Base-by-base conservation (phyloP, 345 rosid genomes). In the Gossypium mustelinum region DNA sequence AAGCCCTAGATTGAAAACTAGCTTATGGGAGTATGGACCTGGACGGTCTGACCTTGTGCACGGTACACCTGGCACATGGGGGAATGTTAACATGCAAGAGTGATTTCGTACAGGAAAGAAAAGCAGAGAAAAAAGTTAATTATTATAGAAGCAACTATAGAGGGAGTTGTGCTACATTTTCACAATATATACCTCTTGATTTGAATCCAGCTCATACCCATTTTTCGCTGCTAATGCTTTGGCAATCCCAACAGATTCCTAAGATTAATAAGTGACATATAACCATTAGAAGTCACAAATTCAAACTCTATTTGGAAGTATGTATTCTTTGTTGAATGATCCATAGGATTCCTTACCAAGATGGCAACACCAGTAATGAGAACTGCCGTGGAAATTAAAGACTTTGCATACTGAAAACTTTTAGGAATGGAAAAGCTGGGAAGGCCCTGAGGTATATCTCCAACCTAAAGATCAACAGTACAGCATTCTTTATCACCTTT, bases 171-270 rank as follows among this genome's bases (percentile, higher is more conserved):
- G 73, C 27, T 51, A 51, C 25, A 27, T 51, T 69, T 51, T 69
- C 60, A 16, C 25, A 27, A 69, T 52, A 48, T 47, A 48, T 47
- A 68, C 72, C 97, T 96, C 98, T 78, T 89, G 94, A 86, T 89
- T 96, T 73, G 99, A 90, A 81, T 96, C 98, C 85, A 96, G 78
- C 84, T 96, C 98, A 65, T 96, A 96, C 70, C 98, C 94, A 72
- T 93, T 93, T 84, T 90, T 96, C 27, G 98, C 97, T 64, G 99
- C 99, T 82, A 96, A 87, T 68, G 98, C 98, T 90, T 96, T 96
- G 77, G 99, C 98, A 78, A 96, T 96, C 57, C 99, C 98, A 34
- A 96, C 99, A 80, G 98, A 96, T 86, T 96, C 98, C 98, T 96
- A 82, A 55, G 86, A 57, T 79, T 76, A 79, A 68, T 7, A 25